phyloP scores from a whole-genome alignment of 148 eudicot species.

The Amaranthus palmeri region DNA sequence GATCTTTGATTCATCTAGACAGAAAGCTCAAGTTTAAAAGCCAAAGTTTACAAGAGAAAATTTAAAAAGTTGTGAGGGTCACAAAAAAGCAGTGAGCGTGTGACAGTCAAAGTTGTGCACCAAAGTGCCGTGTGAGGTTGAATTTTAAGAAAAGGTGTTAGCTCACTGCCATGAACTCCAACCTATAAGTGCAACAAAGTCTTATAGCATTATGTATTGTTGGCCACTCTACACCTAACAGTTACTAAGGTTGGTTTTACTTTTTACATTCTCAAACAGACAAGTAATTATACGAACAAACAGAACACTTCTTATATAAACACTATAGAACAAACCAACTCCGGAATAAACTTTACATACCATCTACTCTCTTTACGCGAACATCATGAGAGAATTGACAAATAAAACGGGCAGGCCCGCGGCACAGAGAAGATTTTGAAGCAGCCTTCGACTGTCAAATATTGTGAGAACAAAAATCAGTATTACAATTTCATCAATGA shows the following conservation, averaged over 20 bases:
- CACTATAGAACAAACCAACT: background rate
- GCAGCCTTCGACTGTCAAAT: constrained; percentile 10
- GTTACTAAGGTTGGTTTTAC: background rate
- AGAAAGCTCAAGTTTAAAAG: constrained; percentile 8
- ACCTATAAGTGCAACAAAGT: too few relatives aligned
- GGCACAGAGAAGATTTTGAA: constrained; percentile 7
- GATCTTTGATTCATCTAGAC: constrained; percentile 39
- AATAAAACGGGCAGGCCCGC: constrained; percentile 24
- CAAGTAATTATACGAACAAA: background rate
- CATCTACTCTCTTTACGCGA: constrained; percentile 37
- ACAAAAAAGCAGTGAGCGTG: too few relatives aligned
- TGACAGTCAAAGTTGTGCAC: too few relatives aligned
- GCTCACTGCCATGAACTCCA: too few relatives aligned
- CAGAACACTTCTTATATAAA: background rate
- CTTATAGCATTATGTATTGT: too few relatives aligned
- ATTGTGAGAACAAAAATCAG: background rate
- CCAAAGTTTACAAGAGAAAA: background rate
- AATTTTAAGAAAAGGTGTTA: too few relatives aligned
- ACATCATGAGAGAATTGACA: constrained; percentile 49
- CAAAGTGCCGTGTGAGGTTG: too few relatives aligned
- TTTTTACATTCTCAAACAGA: background rate
- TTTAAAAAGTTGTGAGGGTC: too few relatives aligned
- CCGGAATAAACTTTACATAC: constrained; percentile 22
- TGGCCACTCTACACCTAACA: too few relatives aligned
- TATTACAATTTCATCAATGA: background rate